These are phyloP conservation scores for Monosporascus cannonballus DNA, from an alignment of 2,329 filamentous ascomycete genomes.

Conservation along the genomic window DNA sequence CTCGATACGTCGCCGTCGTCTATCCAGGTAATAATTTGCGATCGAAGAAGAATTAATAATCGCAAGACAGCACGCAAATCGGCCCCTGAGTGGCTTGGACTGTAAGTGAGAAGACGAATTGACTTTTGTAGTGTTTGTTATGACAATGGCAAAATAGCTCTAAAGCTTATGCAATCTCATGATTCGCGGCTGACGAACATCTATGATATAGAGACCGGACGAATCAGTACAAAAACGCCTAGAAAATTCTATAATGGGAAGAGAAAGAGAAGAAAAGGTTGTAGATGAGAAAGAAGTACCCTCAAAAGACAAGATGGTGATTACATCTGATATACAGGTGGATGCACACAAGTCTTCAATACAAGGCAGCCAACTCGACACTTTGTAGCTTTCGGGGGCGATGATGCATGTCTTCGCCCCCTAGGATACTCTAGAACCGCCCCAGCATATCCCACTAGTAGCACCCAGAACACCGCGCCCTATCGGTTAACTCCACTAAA, in stretches of 20 bases:
- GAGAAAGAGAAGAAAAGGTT: not conserved
- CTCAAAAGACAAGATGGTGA: not conserved
- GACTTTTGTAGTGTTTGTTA: not conserved
- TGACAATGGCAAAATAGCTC: not conserved
- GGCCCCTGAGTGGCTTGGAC: not conserved
- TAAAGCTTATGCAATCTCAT: not conserved
- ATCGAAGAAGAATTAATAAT: constrained; percentile 7
- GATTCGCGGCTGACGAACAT: not conserved
- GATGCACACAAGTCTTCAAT: not conserved
- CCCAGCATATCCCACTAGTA: too few species aligned
- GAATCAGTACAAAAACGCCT: not conserved
- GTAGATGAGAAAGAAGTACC: not conserved
- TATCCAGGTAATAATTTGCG: constrained; percentile 2
- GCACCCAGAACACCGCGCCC: too few species aligned
- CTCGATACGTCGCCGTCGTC: not conserved
- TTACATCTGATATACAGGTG: not conserved
- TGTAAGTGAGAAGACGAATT: not conserved
- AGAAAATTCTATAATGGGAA: not conserved
- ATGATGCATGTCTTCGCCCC: not conserved
- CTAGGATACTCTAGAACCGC: not conserved
- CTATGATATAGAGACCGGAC: not conserved
- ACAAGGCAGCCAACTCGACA: not conserved
- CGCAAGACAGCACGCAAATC: too few species aligned
- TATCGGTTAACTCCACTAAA: too few species aligned
- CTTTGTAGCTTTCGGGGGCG: not conserved